These are phyloP conservation scores for Larix sibirica DNA, from an alignment of 83 land plant genomes.

Conservation along the genomic window DNA sequence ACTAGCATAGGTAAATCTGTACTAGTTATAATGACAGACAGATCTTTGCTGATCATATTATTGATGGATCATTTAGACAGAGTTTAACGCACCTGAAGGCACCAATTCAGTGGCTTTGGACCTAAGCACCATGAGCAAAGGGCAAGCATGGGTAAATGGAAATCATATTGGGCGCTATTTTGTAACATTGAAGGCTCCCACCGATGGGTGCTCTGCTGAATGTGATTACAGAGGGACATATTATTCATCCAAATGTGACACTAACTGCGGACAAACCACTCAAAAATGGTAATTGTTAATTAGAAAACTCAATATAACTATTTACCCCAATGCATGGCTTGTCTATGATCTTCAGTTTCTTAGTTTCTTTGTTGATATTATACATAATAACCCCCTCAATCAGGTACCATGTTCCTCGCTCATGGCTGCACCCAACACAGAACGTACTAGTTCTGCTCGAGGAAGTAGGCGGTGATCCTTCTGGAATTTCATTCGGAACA, in stretches of 20 bases:
- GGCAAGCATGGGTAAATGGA: slow-evolving; percentile 68
- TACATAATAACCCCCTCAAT: too few relatives aligned
- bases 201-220: slow-evolving; percentile 31
- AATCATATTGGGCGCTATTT: slow-evolving; percentile 52
- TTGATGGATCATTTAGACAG: slow-evolving; percentile 32
- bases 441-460: slow-evolving; percentile 64
- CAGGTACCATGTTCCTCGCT: slow-evolving; percentile 73
- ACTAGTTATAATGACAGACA: neutral
- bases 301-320: too few relatives aligned
- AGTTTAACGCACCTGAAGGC: slow-evolving; percentile 40
- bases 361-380: too few relatives aligned
- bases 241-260: slow-evolving; percentile 9
- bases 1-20: too few relatives aligned
- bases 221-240: slow-evolving; percentile 36
- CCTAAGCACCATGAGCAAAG: slow-evolving; percentile 49
- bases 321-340: too few relatives aligned
- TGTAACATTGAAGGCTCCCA: slow-evolving; percentile 23
- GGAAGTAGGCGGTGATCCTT: slow-evolving; percentile 62
- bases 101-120: slow-evolving; percentile 43
- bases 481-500: slow-evolving; percentile 39
- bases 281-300: slow-evolving; percentile 27
- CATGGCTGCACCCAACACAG: slow-evolving; percentile 23
- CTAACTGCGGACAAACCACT: slow-evolving; percentile 32
- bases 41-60: neutral
- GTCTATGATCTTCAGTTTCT: too few relatives aligned